Conservation (phyloP, 768 basidiomycete species). For the Mycena filopes region DNA sequence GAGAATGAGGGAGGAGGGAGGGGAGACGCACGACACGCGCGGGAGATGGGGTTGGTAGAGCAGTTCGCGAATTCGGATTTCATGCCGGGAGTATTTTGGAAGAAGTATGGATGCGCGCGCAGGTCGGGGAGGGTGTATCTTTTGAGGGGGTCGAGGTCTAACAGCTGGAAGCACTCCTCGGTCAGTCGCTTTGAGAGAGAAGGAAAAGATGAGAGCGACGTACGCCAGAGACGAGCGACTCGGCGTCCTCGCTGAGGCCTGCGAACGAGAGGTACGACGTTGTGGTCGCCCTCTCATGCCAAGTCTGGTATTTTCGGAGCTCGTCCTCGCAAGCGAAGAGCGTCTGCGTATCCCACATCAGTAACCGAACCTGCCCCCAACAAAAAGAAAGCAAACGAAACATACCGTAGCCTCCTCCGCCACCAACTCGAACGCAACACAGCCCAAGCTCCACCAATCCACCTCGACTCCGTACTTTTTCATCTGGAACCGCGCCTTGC, state of each 20-base stretch:
- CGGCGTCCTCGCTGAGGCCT: slow-evolving; percentile 35
- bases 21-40: slow-evolving; percentile 22
- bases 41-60: slow-evolving; percentile 22
- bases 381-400: no score
- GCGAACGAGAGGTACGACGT: slow-evolving; percentile 38
- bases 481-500: slow-evolving; percentile 8
- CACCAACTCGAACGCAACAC: slow-evolving; percentile 51
- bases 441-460: slow-evolving; percentile 57
- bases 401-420: slow-evolving; percentile 35
- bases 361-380: no score
- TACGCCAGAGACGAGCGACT: slow-evolving; percentile 46
- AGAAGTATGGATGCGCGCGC: slow-evolving; percentile 40
- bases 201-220: slow-evolving; percentile 5
- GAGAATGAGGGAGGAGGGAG: not conserved
- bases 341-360: no score
- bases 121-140: slow-evolving; percentile 36
- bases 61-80: slow-evolving; percentile 33
- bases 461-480: slow-evolving; percentile 44
- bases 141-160: slow-evolving; percentile 30
- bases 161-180: slow-evolving; percentile 30
- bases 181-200: not conserved
- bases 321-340: slow-evolving; percentile 44
- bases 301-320: slow-evolving; percentile 33
- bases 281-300: slow-evolving; percentile 27
- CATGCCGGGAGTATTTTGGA: slow-evolving; percentile 14